Evolutionary conservation across 2,329 filamentous ascomycete species (phyloP).

Genomic region (Tolypocladium tundrense): DNA sequence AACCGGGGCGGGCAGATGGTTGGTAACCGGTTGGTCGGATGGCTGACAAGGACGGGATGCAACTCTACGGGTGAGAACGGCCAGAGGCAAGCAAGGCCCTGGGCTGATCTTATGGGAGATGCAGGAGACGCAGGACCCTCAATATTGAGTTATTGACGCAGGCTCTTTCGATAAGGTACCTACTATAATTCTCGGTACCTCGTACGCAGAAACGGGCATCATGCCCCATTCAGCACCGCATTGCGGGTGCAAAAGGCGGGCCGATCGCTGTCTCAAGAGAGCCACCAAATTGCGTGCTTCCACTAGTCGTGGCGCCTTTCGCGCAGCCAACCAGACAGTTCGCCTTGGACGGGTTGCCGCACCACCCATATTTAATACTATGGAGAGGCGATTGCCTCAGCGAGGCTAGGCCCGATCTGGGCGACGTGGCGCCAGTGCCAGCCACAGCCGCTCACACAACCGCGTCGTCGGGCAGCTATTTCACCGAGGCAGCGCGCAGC

Average conservation of each 20-base stretch:
- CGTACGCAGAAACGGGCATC: not conserved
- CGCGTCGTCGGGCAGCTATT: not conserved
- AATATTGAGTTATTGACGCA: not conserved
- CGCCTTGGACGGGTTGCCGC: not conserved
- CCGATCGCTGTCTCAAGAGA: conserved; percentile 10
- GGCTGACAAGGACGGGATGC: not conserved
- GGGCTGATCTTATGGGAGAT: not conserved
- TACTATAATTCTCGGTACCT: not conserved
- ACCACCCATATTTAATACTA: not conserved
- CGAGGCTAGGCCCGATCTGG: not conserved
- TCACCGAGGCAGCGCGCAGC: not conserved
- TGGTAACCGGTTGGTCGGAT: too few species aligned
- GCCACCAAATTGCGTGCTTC: conserved; percentile 20
- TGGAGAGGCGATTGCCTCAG: not conserved
- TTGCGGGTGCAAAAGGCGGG: not conserved
- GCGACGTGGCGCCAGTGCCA: not conserved
- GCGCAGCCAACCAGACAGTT: not conserved
- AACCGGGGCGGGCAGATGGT: not conserved
- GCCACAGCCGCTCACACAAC: not conserved
- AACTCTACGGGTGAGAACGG: not conserved
- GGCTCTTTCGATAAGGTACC: not conserved
- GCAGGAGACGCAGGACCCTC: not conserved
- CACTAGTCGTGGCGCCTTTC: conserved; percentile 18
- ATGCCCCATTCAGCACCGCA: not conserved
- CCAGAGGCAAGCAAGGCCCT: not conserved